phyloP scores from a whole-genome alignment of 176 grass and related monocot genomes.

The Juncus effusus region DNA sequence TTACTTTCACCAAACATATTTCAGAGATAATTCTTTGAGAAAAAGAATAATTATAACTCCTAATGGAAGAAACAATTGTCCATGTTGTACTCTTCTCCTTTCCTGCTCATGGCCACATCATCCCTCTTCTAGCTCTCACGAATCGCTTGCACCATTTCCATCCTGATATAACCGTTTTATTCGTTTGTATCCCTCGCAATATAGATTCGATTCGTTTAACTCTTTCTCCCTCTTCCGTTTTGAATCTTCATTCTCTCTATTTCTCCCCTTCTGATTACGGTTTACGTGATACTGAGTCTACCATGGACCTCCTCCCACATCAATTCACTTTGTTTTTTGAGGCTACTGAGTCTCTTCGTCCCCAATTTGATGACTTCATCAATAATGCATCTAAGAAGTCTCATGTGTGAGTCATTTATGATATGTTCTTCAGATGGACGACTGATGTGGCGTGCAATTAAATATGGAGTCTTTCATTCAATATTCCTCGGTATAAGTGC shows the following conservation, averaged over 20 bases:
- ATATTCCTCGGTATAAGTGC: slow-evolving; percentile 26
- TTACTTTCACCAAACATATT: too few relatives aligned
- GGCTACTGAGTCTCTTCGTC: slow-evolving; percentile 48
- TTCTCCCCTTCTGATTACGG: slow-evolving; percentile 45
- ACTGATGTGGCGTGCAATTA: slow-evolving; percentile 1
- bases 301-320: slow-evolving; percentile 38
- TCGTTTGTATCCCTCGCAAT: slow-evolving; percentile 1
- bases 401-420: slow-evolving; percentile 15
- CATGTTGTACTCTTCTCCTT: slow-evolving; percentile 19
- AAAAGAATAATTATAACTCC: not conserved
- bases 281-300: slow-evolving; percentile 39
- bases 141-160: not conserved
- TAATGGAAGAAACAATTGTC: not conserved
- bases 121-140: not conserved
- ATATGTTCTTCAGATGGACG: slow-evolving; percentile 34
- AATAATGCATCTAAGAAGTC: not conserved
- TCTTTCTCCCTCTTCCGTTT: not conserved
- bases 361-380: slow-evolving; percentile 46
- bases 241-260: slow-evolving; percentile 39
- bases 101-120: slow-evolving; percentile 7
- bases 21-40: too few relatives aligned
- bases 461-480: slow-evolving; percentile 1
- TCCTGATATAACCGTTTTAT: not conserved
- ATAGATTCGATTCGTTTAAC: not conserved
- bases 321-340: slow-evolving; percentile 46